Evolutionary conservation across 139 green algal genomes (phyloP), one percentile per base, ranked within the genome.

Genomic region (Picochlorum sp.): DNA sequence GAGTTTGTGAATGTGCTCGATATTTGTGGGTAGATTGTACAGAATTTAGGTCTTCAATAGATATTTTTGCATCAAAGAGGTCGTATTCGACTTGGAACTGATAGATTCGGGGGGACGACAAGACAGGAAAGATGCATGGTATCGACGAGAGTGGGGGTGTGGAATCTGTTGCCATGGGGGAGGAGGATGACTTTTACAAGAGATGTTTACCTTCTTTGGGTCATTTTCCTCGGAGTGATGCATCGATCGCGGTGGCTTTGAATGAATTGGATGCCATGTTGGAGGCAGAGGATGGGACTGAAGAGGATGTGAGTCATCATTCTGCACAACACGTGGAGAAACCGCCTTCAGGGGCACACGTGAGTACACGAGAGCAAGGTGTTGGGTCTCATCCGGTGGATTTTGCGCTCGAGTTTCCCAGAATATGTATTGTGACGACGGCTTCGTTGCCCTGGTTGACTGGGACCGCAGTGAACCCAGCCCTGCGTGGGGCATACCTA

Each of bases 401-500:
- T 23, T 66, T 66, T 20, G 24, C 20, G 4, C 31, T 20, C 14
- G 15, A 56, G 13, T 66, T 56, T 7, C 37, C 34, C 10, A 15
- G 23, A 20, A 44, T 70, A 24, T 15, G 16, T 34, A 50, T 89
- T 41, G 77, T 89, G 30, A 89, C 82, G 18, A 89, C 82, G 18
- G 82, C 82, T 15, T 57, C 69, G 41, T 73, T 88, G 52, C 82
- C 82, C 11, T 89, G 82, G 82, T 80, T 89, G 75, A 89, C 82
- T 52, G 82, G 82, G n/a, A 89, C 82, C 4, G 73, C 78, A 5
- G 78, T 89, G 2, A 89, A 89, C 67, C 82, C 82, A 20, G 67
- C 86, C 24, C 66, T 89, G 8, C 65, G 82, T 30, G 82, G 78
- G 9, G 82, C 81, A 18, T 87, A 85, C 63, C 69, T 89, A 5